Conservation (phyloP, 306 rosid genomes). For the Ziziphus jujuba region DNA sequence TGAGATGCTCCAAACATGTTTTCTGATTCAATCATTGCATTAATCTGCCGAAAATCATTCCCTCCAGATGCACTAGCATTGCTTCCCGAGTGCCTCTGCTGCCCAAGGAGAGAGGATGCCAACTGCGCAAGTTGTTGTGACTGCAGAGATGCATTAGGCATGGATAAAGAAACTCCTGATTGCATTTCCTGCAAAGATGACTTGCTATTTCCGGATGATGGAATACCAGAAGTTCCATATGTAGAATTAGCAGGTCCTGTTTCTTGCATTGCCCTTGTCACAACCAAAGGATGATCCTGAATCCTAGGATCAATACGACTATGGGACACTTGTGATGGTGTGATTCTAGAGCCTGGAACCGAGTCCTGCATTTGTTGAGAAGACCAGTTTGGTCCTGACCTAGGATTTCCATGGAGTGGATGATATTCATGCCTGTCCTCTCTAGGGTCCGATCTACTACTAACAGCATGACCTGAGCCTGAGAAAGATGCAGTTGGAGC, state of each 20-base stretch:
- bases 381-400: slow-evolving; percentile 48
- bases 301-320: slow-evolving; percentile 40
- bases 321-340: slow-evolving; percentile 36
- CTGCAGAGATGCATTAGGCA: slow-evolving; percentile 49
- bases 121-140: slow-evolving; percentile 82
- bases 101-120: slow-evolving; percentile 76
- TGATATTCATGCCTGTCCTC: slow-evolving; percentile 59
- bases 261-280: slow-evolving; percentile 43
- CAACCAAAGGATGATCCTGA: slow-evolving; percentile 41
- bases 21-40: slow-evolving; percentile 40
- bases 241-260: slow-evolving; percentile 36
- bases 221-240: slow-evolving; percentile 46
- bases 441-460: slow-evolving; percentile 38
- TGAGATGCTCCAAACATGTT: slow-evolving; percentile 44
- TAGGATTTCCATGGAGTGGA: slow-evolving; percentile 46
- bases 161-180: slow-evolving; percentile 40
- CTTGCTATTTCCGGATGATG: slow-evolving; percentile 35
- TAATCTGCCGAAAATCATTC: slow-evolving; percentile 50
- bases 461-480: slow-evolving; percentile 39
- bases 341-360: slow-evolving; percentile 40
- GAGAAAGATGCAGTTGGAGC: slow-evolving; percentile 38
- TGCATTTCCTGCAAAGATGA: slow-evolving; percentile 41
- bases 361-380: slow-evolving; percentile 52
- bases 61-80: slow-evolving; percentile 25
- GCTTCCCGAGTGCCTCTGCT: slow-evolving; percentile 63